These are phyloP conservation scores for Eimeria nieschulzi DNA, from an alignment of 169 alveolate species.

Conservation along the genomic window DNA sequence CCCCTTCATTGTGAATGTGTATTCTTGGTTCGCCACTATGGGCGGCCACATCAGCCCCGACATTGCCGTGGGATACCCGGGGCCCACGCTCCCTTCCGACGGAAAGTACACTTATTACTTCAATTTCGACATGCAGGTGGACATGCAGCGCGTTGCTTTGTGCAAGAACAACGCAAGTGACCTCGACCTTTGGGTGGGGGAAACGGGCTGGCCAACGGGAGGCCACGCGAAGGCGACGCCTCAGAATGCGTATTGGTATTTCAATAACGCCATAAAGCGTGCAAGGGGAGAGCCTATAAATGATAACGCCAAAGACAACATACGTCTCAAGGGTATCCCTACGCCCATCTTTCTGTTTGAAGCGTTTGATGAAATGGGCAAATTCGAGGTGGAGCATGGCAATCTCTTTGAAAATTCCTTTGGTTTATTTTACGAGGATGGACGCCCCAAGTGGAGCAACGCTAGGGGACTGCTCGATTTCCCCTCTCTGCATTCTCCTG, in stretches of 20 bases:
- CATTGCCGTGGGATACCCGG: slow-evolving; percentile 23
- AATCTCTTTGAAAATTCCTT: slow-evolving; percentile 50
- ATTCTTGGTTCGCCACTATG: slow-evolving; percentile 67
- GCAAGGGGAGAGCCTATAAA: slow-evolving; percentile 37
- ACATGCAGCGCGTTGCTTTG: slow-evolving; percentile 65
- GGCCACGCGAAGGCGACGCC: slow-evolving; percentile 34
- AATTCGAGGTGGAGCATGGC: slow-evolving; percentile 65
- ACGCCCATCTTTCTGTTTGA: slow-evolving; percentile 64
- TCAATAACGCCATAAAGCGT: slow-evolving; percentile 9
- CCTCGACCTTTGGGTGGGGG: slow-evolving; percentile 66
- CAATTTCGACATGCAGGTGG: slow-evolving; percentile 67
- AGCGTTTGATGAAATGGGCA: slow-evolving; percentile 55
- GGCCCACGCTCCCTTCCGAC: slow-evolving; percentile 9
- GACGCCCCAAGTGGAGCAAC: slow-evolving; percentile 40
- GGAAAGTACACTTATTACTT: slow-evolving; percentile 51
- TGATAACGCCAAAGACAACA: slow-evolving; percentile 14
- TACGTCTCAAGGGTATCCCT: slow-evolving; percentile 3
- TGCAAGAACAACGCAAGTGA: slow-evolving; percentile 39
- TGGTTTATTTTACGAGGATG: slow-evolving; percentile 49
- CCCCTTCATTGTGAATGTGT: slow-evolving; percentile 60
- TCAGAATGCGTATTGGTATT: slow-evolving; percentile 22
- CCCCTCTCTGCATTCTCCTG: not conserved
- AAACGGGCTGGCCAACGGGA: slow-evolving; percentile 67
- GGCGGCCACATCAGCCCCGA: slow-evolving; percentile 52
- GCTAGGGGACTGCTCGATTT: slow-evolving; percentile 19